Evolutionary conservation across 2,329 filamentous ascomycete genomes (phyloP).

Genomic region (Pseudopyrenochaeta lycopersici): DNA sequence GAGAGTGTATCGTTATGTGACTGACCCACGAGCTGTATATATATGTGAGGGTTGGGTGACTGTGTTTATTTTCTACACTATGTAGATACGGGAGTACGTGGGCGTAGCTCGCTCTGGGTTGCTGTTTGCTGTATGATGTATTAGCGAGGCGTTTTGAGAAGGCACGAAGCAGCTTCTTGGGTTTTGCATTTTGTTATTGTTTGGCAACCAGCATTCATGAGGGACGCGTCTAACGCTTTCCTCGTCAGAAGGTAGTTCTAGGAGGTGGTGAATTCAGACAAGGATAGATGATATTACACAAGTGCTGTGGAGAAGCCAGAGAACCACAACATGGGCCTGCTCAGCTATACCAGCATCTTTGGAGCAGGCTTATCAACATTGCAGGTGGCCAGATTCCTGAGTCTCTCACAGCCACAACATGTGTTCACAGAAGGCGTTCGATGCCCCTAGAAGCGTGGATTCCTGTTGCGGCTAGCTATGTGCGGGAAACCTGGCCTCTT

Average conservation of each 20-base stretch:
- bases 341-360: neutral
- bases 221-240: neutral
- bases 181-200: neutral
- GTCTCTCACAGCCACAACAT: conserved; percentile 5
- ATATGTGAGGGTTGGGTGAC: neutral
- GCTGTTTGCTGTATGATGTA: conserved; percentile 8
- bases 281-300: conserved; percentile 39
- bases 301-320: conserved; percentile 5
- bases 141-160: conserved; percentile 37
- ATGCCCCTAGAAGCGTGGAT: conserved; percentile 30
- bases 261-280: too few species aligned
- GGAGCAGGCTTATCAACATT: neutral
- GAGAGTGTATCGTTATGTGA: conserved; percentile 58
- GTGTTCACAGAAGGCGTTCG: conserved; percentile 40
- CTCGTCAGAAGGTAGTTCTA: too few species aligned
- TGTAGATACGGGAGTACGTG: neutral
- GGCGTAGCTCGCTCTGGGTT: neutral
- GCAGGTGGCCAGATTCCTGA: neutral
- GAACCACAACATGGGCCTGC: neutral
- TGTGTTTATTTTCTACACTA: conserved; percentile 8
- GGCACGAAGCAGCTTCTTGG: conserved; percentile 6
- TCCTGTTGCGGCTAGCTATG: conserved; percentile 27
- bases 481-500: conserved; percentile 41
- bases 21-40: conserved; percentile 5
- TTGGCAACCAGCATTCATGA: neutral